A percentile compares a stretch with the other conserved stretches of the same genome.
phyloP scores from a whole-genome alignment of 1,284 basidiomycete species.

The Trichosporon sp. region DNA sequence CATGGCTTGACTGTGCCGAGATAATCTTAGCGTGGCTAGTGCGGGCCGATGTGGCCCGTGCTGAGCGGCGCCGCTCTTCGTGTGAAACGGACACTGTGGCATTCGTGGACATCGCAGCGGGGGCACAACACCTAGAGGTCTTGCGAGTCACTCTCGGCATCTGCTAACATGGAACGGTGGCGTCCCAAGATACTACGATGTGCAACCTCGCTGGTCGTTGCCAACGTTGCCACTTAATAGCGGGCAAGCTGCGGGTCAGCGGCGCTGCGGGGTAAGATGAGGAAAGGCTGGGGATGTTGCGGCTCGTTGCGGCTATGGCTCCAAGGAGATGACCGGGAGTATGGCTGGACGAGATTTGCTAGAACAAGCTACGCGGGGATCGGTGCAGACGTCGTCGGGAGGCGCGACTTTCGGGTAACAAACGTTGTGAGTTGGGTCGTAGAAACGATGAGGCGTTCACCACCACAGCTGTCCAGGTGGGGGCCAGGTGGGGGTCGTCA shows the following conservation, averaged over 20 bases:
- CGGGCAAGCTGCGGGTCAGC: not conserved
- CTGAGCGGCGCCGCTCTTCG: not conserved
- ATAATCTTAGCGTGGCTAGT: not conserved
- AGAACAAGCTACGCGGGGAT: not conserved
- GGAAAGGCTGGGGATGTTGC: no score
- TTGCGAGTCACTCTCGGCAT: not conserved
- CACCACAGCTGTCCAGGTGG: not conserved
- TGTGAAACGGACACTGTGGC: not conserved
- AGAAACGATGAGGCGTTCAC: no score
- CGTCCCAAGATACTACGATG: not conserved
- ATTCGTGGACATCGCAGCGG: not conserved
- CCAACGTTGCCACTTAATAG: not conserved
- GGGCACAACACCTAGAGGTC: not conserved
- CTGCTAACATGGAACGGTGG: constrained; percentile 11
- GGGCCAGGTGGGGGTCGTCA: constrained; percentile 8
- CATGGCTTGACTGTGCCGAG: constrained; percentile 8
- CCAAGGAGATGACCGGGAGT: not conserved
- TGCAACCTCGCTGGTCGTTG: not conserved
- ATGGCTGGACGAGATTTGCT: not conserved
- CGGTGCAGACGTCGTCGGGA: not conserved
- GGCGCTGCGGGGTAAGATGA: no score
- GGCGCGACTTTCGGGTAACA: not conserved
- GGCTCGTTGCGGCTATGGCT: no score
- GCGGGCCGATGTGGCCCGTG: not conserved
- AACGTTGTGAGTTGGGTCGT: not conserved